Conservation (phyloP, 495 filamentous ascomycete species). For the Lineolata rhizophorae region DNA sequence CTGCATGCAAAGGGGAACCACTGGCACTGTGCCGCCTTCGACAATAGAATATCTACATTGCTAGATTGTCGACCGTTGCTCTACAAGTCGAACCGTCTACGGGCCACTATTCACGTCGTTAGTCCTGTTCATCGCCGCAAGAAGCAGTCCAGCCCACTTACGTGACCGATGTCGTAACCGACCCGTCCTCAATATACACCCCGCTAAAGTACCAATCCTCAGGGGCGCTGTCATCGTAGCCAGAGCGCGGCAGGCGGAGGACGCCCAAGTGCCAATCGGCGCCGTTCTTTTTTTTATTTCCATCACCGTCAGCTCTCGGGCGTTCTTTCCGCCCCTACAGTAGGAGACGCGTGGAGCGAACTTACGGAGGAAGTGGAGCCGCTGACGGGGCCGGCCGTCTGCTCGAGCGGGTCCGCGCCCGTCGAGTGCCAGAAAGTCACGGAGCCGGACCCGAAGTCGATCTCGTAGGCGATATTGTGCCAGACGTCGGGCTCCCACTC, state of each 20-base stretch:
- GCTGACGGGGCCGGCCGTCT: constrained; percentile 32
- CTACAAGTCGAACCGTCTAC: no score
- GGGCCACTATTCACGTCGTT: no score
- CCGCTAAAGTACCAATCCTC: constrained; percentile 59
- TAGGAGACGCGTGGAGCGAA: neutral
- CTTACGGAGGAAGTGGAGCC: constrained; percentile 29
- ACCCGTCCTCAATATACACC: constrained; percentile 43
- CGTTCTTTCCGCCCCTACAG: neutral
- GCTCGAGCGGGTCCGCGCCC: constrained; percentile 30
- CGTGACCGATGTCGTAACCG: constrained; percentile 34
- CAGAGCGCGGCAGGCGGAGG: constrained; percentile 37
- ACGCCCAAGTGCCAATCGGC: constrained; percentile 57
- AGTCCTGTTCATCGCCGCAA: no score
- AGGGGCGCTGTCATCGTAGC: constrained; percentile 22
- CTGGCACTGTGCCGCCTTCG: no score
- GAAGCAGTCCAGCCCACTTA: no score
- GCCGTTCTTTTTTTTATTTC: no score
- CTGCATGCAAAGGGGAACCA: no score
- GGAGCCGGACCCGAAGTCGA: constrained; percentile 32
- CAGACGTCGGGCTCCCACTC: constrained; percentile 33
- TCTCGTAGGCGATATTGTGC: constrained; percentile 47
- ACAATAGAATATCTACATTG: no score
- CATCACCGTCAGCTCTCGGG: neutral
- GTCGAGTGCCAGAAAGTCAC: constrained; percentile 52
- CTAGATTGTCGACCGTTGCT: no score